phyloP scores from a whole-genome alignment of 1,284 basidiomycete species.

The Malassezia furfur region DNA sequence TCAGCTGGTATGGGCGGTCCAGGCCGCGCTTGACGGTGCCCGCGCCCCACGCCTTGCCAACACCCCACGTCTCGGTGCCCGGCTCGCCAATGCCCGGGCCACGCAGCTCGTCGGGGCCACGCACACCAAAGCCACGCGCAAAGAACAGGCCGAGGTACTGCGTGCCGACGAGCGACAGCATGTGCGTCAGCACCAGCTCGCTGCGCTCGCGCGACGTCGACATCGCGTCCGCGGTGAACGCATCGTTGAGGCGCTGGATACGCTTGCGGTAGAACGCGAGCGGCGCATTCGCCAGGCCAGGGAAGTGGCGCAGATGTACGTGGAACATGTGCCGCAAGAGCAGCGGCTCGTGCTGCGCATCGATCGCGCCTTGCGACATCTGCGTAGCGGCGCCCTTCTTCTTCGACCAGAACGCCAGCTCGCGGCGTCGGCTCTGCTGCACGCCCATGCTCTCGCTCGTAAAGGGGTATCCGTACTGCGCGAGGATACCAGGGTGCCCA shows the following conservation, averaged over 20 bases:
- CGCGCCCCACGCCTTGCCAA: conserved; percentile 46
- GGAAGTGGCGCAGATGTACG: conserved; percentile 34
- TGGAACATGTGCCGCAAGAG: conserved; percentile 46
- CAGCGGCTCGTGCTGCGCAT: conserved; percentile 35
- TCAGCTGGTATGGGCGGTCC: conserved; percentile 35
- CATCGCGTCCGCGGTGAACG: conserved; percentile 34
- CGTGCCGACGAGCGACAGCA: conserved; percentile 31
- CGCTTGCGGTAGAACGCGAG: conserved; percentile 41
- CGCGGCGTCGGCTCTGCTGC: not conserved
- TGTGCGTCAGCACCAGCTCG: conserved; percentile 33
- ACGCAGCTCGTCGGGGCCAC: conserved; percentile 36
- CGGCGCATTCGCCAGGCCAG: conserved; percentile 36
- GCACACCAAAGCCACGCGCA: conserved; percentile 40
- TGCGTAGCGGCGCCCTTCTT: conserved; percentile 19
- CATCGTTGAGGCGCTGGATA: conserved; percentile 43
- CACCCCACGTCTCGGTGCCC: conserved; percentile 41
- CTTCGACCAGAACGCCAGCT: not conserved
- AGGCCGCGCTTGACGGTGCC: conserved; percentile 47
- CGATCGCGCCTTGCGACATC: conserved; percentile 8
- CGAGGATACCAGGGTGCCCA: conserved; percentile 35
- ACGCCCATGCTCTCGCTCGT: not conserved
- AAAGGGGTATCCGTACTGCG: conserved; percentile 44
- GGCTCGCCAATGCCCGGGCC: conserved; percentile 40
- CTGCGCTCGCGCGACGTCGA: conserved; percentile 36
- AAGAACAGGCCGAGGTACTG: conserved; percentile 44